Percentiles rank a stretch among this genome's conserved stretches.
Conservation (phyloP, 2,329 filamentous ascomycete species). For the Aureobasidium sp. region DNA sequence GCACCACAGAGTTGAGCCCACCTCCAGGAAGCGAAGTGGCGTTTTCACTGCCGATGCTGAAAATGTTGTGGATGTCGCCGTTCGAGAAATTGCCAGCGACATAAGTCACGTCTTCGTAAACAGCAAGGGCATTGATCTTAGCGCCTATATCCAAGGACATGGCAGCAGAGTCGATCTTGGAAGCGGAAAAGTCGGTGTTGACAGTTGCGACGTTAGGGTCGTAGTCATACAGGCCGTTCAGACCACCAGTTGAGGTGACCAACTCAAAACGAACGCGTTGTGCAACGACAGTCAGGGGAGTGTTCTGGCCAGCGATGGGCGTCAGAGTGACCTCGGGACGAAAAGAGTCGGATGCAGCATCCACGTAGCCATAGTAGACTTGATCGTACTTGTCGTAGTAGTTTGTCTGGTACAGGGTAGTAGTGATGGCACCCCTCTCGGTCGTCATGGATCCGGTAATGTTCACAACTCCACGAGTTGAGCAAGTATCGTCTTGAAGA, state of each 20-base stretch:
- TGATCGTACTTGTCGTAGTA: slow-evolving; percentile 94
- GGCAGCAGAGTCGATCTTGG: slow-evolving; percentile 68
- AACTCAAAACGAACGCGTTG: slow-evolving; percentile 74
- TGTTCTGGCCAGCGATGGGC: slow-evolving; percentile 56
- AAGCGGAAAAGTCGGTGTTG: slow-evolving; percentile 57
- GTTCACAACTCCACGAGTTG: slow-evolving; percentile 68
- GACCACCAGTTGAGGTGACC: slow-evolving; percentile 62
- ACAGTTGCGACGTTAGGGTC: slow-evolving; percentile 55
- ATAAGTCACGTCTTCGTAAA: slow-evolving; percentile 56
- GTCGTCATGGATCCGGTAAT: slow-evolving; percentile 61
- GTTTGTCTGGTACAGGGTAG: slow-evolving; percentile 78
- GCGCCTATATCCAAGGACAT: slow-evolving; percentile 59
- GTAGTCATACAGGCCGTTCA: slow-evolving; percentile 89
- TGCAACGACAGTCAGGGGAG: slow-evolving; percentile 71
- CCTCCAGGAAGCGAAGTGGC: slow-evolving; percentile 54
- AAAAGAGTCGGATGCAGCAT: slow-evolving; percentile 64
- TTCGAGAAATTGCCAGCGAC: slow-evolving; percentile 80
- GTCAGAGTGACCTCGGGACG: slow-evolving; percentile 70
- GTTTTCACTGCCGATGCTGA: slow-evolving; percentile 58
- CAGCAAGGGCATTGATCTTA: slow-evolving; percentile 59
- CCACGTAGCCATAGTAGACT: slow-evolving; percentile 77
- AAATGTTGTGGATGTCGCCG: slow-evolving; percentile 61
- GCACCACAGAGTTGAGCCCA: slow-evolving; percentile 73
- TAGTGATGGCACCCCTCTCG: slow-evolving; percentile 43
- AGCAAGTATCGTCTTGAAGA: slow-evolving; percentile 66